Base-by-base conservation (phyloP, 805 yeast genomes). In the Diddensiella transvaalensis region DNA sequence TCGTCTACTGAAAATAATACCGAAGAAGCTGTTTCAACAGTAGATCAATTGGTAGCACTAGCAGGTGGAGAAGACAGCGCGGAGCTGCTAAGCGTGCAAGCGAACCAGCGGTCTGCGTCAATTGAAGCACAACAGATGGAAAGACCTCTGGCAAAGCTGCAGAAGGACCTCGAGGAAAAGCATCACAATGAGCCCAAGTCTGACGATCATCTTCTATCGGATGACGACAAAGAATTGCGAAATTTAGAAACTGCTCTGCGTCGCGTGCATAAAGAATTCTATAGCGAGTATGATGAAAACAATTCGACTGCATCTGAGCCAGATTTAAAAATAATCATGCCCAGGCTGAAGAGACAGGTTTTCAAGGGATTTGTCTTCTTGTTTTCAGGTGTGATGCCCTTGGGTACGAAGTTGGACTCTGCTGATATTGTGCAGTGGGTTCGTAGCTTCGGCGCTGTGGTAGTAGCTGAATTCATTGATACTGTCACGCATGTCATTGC, bases 401-500 rank as follows among this genome's bases (percentile, higher is more conserved):
- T 87, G n/a, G 93, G 93, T 1, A 74, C 82, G 10, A 76, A 80
- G 47, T 68, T 86, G 15, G 82, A 84, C 45, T 69, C 75, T 29
- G 93, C 95, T 3, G 96, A 88, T 62, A 86, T 93, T 39, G 96
- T 90, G 1, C 79, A 83, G 19, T 91, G 98, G 97, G 86, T 91
- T 10, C 77, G 78, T 43, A 87, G 90, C 47, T 91, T 91, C 73
- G 99, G 99, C 1, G 97, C 96, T 0, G 73, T 73, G 2, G 89
- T 91, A 4, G 84, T 84, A 1, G 72, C 81, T 2, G 89, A 87
- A 49, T 82, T 85, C 21, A 73, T 77, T 40, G 78, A 80, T 15
- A 70, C 78, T 1, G 90, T 95, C 2, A 93, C 98, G 0, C 99
- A 91, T 65, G 85, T 91, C 2, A 82, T 91, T 15, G 87, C 96